Base-by-base conservation (phyloP, 495 filamentous ascomycete genomes). In the Tuber magnatum region DNA sequence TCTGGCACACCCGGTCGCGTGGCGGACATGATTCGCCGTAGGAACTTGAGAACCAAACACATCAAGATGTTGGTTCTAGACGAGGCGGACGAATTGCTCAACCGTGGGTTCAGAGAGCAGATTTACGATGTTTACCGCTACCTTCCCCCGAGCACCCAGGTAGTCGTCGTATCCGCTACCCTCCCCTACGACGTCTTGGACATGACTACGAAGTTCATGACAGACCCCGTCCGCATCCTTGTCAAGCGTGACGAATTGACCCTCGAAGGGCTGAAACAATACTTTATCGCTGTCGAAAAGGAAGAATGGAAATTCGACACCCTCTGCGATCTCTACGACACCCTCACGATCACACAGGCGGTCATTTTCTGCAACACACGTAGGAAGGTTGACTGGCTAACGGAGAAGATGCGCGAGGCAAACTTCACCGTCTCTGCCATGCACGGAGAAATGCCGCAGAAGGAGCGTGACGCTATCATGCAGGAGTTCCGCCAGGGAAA, bases 321-420 rank as follows among this genome's bases (percentile, higher is more conserved):
- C n/a, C 90, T 99, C 14, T 98, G 93, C 83, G 95, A 99, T 87
- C 91, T 99, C 40, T 99, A 99, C 88, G 95, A 99, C 83, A 99
- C 95, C 10, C 86, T 99, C 76, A 99, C 95, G 73, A 99, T 99
- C 84, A 99, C 95, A 28, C 95, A 99, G 85, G 95, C 95, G 16
- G 95, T 99, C 81, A 99, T 99, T 84, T 99, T 99, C 90, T 99
- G 95, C 88, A 99, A 99, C 86, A 99, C 95, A 22, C 91, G 95
- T 81, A 89, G 96, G 83, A 99, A 99, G 92, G 95, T 99, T 74
- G 95, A 99, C 86, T 99, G 95, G 95, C 86, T 99, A 74, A 97
- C 95, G 35, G 95, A 98, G 85, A 99, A 98, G 88, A 94, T 99
- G 91, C 92, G 92, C 61, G 95, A 94, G 80, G 92, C 92, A 77